phyloP scores from a whole-genome alignment of 1,139 yeast species.

The Blastobotrys proliferans region DNA sequence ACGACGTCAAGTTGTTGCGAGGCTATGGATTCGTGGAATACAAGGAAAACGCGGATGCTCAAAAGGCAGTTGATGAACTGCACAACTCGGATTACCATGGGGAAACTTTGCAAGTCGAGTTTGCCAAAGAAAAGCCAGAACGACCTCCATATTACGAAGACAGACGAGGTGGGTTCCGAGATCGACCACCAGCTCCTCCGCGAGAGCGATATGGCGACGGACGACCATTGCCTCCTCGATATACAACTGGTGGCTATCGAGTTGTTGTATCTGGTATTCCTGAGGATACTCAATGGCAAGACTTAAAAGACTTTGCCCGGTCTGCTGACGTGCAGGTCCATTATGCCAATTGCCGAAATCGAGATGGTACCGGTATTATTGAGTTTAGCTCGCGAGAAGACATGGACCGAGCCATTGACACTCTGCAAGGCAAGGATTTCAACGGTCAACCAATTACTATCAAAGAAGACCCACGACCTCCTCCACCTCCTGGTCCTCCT shows the following conservation, averaged over 20 bases:
- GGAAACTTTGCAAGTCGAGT: constrained; percentile 34
- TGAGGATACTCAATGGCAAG: constrained; percentile 34
- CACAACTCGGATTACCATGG: constrained; percentile 36
- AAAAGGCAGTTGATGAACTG: constrained; percentile 30
- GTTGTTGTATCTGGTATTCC: constrained; percentile 26
- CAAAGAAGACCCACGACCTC: constrained; percentile 52
- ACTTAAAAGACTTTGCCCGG: constrained; percentile 38
- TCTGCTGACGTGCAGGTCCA: constrained; percentile 34
- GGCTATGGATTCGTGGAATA: constrained; percentile 84
- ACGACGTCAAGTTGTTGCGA: constrained; percentile 59
- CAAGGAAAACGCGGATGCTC: constrained; percentile 35
- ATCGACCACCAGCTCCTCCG: too few relatives aligned
- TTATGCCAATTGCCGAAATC: constrained; percentile 32
- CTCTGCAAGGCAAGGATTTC: constrained; percentile 67
- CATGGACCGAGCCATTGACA: constrained; percentile 62
- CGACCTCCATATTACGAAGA: constrained; percentile 9
- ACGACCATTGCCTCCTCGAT: not conserved
- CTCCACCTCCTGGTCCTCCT: constrained; percentile 25
- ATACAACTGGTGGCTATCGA: constrained; percentile 18
- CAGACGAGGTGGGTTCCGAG: constrained; percentile 20
- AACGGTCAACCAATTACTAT: constrained; percentile 63
- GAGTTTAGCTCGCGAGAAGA: constrained; percentile 77
- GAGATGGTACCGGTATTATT: constrained; percentile 50
- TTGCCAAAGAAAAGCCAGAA: constrained; percentile 18
- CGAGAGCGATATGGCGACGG: constrained; percentile 11